Evolutionary conservation across 2,329 filamentous ascomycete species (phyloP), one percentile per base, ranked within the genome.

Genomic region (Alternaria hordeiaustralica): DNA sequence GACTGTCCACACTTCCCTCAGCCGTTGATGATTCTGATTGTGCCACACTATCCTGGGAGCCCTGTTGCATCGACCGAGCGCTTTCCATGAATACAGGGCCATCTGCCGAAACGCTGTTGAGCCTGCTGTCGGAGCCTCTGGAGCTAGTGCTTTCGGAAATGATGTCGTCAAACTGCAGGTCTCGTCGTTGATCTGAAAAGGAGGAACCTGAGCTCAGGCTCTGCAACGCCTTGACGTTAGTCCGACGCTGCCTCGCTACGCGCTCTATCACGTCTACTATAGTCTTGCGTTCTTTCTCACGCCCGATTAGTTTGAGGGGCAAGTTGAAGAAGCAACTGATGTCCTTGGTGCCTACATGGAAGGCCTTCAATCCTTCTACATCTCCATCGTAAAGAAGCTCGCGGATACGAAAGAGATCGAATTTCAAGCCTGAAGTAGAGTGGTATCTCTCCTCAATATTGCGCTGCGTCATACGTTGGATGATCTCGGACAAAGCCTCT

Each of bases 321-420:
- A 97, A 86, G 69, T 94, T 91, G 80, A 97, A 97, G 75, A 96
- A 96, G 5, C 94, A 96, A 1, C 93, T 97, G 0, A 97, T 89
- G 78, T 98, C 95, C 61, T 90, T 92, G n/a, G 89, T 88, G 12
- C 88, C 94, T 63, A 96, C 89, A 66, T 88, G 85, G 84, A 93
- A 96, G 43, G 90, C 86, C 63, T 88, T 89, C 57, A 97, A 83
- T 1, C 89, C 89, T 56, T 87, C 82, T 64, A 87, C 85, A 71
- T 97, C 90, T 18, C 93, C 94, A 71, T 93, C 88, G 4, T 87
- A 88, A 7, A 97, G 83, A 41, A 95, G 85, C 67, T 90, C 87
- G 67, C 92, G 89, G 6, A 97, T 89, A 71, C 89, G 86, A 55
- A 89, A 80, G 54, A 98, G 82, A 76, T 98, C 95, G 73, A 92